Evolutionary conservation across 768 basidiomycete genomes (phyloP).

Genomic region (Leccinum imitatum): DNA sequence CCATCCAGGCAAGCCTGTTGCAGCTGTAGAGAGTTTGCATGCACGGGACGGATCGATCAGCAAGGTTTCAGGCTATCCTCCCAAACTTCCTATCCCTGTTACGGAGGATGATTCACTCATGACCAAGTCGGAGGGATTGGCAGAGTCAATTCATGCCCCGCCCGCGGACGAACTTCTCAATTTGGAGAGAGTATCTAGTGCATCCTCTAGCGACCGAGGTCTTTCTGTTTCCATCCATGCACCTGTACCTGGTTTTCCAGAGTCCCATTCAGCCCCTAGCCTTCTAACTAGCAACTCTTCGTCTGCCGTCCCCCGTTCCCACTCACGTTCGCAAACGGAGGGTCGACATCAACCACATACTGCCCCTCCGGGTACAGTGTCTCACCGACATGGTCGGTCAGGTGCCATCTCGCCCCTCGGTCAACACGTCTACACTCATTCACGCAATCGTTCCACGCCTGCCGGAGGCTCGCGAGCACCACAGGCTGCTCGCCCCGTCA

Average conservation of each 20-base stretch:
- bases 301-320: constrained; percentile 32
- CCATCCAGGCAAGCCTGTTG: constrained; percentile 46
- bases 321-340: constrained; percentile 58
- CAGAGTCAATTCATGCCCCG: constrained; percentile 29
- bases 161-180: constrained; percentile 16
- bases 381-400: constrained; percentile 40
- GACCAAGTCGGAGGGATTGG: constrained; percentile 22
- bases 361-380: constrained; percentile 20
- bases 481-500: constrained; percentile 60
- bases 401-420: constrained; percentile 47
- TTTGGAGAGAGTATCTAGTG: constrained; percentile 17
- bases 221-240: constrained; percentile 59
- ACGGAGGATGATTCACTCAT: constrained; percentile 15
- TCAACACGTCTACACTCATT: constrained; percentile 35
- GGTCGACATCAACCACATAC: constrained; percentile 40
- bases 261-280: constrained; percentile 36
- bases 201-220: constrained; percentile 34
- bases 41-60: constrained; percentile 14
- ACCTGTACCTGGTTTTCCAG: constrained; percentile 39
- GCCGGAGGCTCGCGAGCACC: constrained; percentile 41
- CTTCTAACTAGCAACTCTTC: constrained; percentile 34
- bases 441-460: constrained; percentile 67
- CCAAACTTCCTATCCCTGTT: constrained; percentile 8
- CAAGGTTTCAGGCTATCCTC: constrained; percentile 14
- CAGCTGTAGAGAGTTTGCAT: constrained; percentile 20